Conservation (phyloP, 768 basidiomycete genomes). For the Scleroderma citrinum region DNA sequence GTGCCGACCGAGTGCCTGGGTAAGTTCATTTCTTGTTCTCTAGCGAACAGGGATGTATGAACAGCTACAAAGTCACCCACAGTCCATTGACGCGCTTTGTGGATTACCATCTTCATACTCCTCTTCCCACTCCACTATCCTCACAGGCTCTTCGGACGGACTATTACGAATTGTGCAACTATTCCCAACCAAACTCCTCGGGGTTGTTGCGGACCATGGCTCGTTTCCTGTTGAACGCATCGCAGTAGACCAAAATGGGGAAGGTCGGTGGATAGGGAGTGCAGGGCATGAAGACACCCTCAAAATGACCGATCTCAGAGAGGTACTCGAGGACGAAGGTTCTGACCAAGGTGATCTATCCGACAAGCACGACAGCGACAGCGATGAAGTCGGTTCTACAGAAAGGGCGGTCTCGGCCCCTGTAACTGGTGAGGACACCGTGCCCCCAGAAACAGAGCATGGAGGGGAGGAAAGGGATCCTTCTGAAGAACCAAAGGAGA, state of each 20-base stretch:
- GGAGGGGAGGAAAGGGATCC: slow-evolving; percentile 20
- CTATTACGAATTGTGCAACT: slow-evolving; percentile 82
- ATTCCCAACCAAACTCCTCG: slow-evolving; percentile 83
- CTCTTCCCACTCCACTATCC: slow-evolving; percentile 60
- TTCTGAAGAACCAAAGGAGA: slow-evolving; percentile 29
- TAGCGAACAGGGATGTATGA: slow-evolving; percentile 5
- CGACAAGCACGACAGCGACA: slow-evolving; percentile 17
- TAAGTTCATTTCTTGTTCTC: slow-evolving; percentile 30
- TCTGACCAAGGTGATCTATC: slow-evolving; percentile 20
- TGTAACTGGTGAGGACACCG: not conserved
- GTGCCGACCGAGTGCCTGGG: slow-evolving; percentile 88
- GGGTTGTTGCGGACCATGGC: slow-evolving; percentile 87
- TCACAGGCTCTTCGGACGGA: slow-evolving; percentile 92
- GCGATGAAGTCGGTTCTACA: slow-evolving; percentile 7
- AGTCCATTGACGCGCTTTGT: slow-evolving; percentile 86
- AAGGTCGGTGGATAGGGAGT: slow-evolving; percentile 86
- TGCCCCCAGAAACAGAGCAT: slow-evolving; percentile 10
- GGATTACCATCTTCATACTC: slow-evolving; percentile 58
- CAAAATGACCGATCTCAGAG: slow-evolving; percentile 78
- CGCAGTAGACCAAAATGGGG: slow-evolving; percentile 49
- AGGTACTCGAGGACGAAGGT: slow-evolving; percentile 52
- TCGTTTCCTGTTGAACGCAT: slow-evolving; percentile 91
- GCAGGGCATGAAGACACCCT: slow-evolving; percentile 86
- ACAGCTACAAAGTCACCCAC: slow-evolving; percentile 63
- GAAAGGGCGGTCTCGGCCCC: slow-evolving; percentile 11